These are phyloP conservation scores for Lachnellula occidentalis DNA, from an alignment of 2,329 filamentous ascomycete genomes.

Conservation along the genomic window DNA sequence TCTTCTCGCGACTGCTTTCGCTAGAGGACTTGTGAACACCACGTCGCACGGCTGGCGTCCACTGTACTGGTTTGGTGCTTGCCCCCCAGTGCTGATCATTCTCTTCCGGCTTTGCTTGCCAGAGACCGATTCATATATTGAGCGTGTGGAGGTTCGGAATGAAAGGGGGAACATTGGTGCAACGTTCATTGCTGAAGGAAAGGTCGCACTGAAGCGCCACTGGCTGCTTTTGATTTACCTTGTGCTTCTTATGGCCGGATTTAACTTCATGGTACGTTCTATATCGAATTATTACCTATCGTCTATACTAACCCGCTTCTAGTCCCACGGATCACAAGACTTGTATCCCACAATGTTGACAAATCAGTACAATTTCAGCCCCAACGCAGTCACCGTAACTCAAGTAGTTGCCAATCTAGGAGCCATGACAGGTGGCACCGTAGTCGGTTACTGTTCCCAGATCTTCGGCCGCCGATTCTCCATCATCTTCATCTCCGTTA, in stretches of 20 bases:
- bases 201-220: constrained; percentile 70
- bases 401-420: constrained; percentile 69
- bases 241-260: constrained; percentile 81
- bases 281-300: constrained; percentile 50
- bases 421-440: constrained; percentile 61
- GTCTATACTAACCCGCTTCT: constrained; percentile 19
- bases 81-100: constrained; percentile 76
- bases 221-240: constrained; percentile 78
- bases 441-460: constrained; percentile 63
- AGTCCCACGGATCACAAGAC: constrained; percentile 38
- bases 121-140: constrained; percentile 69
- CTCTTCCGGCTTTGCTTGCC: constrained; percentile 70
- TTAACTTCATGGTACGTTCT: constrained; percentile 82
- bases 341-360: constrained; percentile 56
- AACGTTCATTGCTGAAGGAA: constrained; percentile 71
- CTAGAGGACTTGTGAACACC: constrained; percentile 65
- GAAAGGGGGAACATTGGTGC: constrained; percentile 54
- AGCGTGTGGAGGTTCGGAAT: constrained; percentile 59
- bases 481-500: constrained; percentile 57
- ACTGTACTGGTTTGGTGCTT: constrained; percentile 83
- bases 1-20: constrained; percentile 65
- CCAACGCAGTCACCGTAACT: constrained; percentile 54
- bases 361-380: constrained; percentile 45
- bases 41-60: constrained; percentile 78
- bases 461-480: constrained; percentile 64